Conservation (phyloP, 345 rosid genomes). For the Physaria fendleri region DNA sequence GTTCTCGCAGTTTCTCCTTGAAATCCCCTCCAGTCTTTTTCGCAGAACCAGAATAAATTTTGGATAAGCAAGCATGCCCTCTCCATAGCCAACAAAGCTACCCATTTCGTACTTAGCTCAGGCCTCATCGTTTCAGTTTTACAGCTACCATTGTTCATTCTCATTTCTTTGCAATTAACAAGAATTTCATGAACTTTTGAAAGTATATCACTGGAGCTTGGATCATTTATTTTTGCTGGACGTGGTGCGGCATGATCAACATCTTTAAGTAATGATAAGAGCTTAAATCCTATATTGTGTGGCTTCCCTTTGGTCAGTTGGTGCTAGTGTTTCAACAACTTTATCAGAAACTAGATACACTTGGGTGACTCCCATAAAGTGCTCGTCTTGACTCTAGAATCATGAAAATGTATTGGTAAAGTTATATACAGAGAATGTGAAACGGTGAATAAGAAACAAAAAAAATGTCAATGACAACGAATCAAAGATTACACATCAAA, state of each 20-base stretch:
- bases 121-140: conserved; percentile 51
- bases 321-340: conserved; percentile 68
- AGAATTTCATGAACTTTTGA: conserved; percentile 80
- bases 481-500: conserved; percentile 1
- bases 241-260: conserved; percentile 41
- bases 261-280: conserved; percentile 63
- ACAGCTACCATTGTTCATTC: conserved; percentile 32
- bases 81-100: conserved; percentile 86
- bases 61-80: conserved; percentile 85
- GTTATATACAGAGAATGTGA: neutral
- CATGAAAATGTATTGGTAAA: conserved; percentile 9
- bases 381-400: conserved; percentile 83
- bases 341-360: conserved; percentile 67
- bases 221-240: conserved; percentile 42
- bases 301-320: conserved; percentile 53
- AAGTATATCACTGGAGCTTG: conserved; percentile 50
- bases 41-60: conserved; percentile 71
- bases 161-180: conserved; percentile 71
- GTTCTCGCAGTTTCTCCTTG: conserved; percentile 86
- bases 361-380: conserved; percentile 70
- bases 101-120: conserved; percentile 80
- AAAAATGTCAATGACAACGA: neutral
- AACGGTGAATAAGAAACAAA: neutral
- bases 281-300: conserved; percentile 69
- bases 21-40: conserved; percentile 81